Conservation (phyloP, 2,329 filamentous ascomycete species). For the Stemphylium lycopersici region DNA sequence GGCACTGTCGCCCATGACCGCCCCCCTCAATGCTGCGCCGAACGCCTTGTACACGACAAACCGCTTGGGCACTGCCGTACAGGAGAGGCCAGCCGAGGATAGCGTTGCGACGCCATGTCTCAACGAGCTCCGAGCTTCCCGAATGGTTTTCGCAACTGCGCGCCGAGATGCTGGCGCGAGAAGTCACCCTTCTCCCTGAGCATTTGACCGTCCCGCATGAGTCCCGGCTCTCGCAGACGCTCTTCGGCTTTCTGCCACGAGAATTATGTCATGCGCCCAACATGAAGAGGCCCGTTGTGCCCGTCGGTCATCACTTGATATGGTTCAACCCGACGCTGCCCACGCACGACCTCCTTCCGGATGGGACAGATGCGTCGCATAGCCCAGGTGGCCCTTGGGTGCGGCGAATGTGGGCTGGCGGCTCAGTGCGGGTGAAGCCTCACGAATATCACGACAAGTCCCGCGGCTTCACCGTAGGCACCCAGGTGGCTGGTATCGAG, state of each 20-base stretch:
- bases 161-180: slow-evolving; percentile 54
- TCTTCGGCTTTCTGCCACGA: slow-evolving; percentile 30
- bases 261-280: slow-evolving; percentile 13
- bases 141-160: slow-evolving; percentile 38
- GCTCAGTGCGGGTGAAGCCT: slow-evolving; percentile 64
- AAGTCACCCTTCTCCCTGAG: slow-evolving; percentile 59
- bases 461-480: slow-evolving; percentile 15
- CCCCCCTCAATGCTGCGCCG: slow-evolving; percentile 25
- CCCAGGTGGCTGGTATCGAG: slow-evolving; percentile 46
- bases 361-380: slow-evolving; percentile 85
- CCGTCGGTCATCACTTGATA: slow-evolving; percentile 78
- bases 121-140: slow-evolving; percentile 13
- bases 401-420: slow-evolving; percentile 89
- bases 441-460: slow-evolving; percentile 9
- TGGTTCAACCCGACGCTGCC: slow-evolving; percentile 80
- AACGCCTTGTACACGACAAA: slow-evolving; percentile 21
- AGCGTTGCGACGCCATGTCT: slow-evolving; percentile 22
- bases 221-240: slow-evolving; percentile 64
- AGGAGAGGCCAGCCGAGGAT: slow-evolving; percentile 23
- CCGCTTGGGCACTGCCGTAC: slow-evolving; percentile 12
- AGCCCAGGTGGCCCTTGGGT: slow-evolving; percentile 74
- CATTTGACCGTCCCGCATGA: slow-evolving; percentile 64
- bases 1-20: not conserved
- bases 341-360: slow-evolving; percentile 68
- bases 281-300: slow-evolving; percentile 48